phyloP scores from a whole-genome alignment of 495 filamentous ascomycete genomes.

The Penicillium canariense region DNA sequence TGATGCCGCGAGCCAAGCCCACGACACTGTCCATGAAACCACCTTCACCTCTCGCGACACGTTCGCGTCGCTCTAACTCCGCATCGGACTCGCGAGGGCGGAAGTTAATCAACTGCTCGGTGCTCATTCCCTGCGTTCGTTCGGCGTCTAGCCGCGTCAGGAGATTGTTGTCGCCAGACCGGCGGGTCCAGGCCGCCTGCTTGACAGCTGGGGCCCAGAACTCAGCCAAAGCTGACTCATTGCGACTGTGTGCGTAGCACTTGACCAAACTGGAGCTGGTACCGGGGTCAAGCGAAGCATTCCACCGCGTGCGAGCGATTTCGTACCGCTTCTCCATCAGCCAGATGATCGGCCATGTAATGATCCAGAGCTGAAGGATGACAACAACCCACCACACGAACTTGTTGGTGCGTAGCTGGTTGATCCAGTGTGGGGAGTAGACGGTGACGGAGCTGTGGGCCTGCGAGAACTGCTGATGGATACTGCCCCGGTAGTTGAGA shows the following conservation, averaged over 20 bases:
- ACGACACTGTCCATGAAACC: conserved; percentile 31
- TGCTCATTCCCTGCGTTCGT: conserved; percentile 21
- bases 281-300: conserved; percentile 21
- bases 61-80: conserved; percentile 26
- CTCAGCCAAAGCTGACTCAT: conserved; percentile 31
- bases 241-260: conserved; percentile 28
- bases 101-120: conserved; percentile 18
- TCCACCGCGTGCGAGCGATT: conserved; percentile 34
- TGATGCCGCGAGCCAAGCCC: conserved; percentile 28
- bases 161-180: conserved; percentile 11
- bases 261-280: conserved; percentile 10
- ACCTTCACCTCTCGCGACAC: conserved; percentile 27
- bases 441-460: conserved; percentile 34
- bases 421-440: conserved; percentile 50
- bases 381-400: conserved; percentile 38
- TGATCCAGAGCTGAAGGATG: conserved; percentile 46
- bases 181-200: conserved; percentile 32
- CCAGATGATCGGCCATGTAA: conserved; percentile 45
- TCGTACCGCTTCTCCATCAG: conserved; percentile 42
- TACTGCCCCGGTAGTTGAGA: conserved; percentile 41
- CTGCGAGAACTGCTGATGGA: conserved; percentile 21
- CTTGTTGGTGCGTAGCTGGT: conserved; percentile 36
- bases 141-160: conserved; percentile 27
- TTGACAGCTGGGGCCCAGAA: conserved; percentile 41
- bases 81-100: conserved; percentile 14